A percentile compares a stretch with the other conserved stretches of the same genome.
phyloP scores from a whole-genome alignment of 148 eudicot genomes.

The Vaccinium myrtillus region DNA sequence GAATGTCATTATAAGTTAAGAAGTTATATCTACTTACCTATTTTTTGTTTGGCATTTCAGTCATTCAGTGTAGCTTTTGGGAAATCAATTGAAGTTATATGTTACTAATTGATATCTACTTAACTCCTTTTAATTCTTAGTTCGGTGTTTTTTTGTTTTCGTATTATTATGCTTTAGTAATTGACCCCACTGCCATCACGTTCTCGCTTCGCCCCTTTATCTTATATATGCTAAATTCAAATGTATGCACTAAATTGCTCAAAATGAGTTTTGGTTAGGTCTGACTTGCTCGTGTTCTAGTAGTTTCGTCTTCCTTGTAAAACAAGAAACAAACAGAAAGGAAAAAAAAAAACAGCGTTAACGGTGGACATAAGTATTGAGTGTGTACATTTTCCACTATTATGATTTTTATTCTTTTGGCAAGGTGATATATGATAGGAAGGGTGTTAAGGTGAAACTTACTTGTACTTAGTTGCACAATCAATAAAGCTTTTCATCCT shows the following conservation, averaged over 20 bases:
- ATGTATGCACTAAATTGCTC: background rate
- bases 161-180: too few relatives aligned
- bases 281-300: background rate
- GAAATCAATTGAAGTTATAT: too few relatives aligned
- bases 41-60: too few relatives aligned
- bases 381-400: background rate
- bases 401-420: background rate
- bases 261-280: background rate
- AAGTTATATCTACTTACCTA: too few relatives aligned
- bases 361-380: background rate
- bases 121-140: too few relatives aligned
- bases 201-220: background rate
- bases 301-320: background rate
- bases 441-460: background rate
- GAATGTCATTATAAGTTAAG: too few relatives aligned
- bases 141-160: too few relatives aligned
- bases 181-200: too few relatives aligned
- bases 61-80: too few relatives aligned
- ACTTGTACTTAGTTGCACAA: background rate
- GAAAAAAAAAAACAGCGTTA: background rate
- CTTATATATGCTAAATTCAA: background rate
- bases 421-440: too few relatives aligned
- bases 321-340: background rate
- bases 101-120: too few relatives aligned
- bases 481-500: background rate